Evolutionary conservation across 495 filamentous ascomycete genomes (phyloP).

Genomic region (Cetradonia linearis): DNA sequence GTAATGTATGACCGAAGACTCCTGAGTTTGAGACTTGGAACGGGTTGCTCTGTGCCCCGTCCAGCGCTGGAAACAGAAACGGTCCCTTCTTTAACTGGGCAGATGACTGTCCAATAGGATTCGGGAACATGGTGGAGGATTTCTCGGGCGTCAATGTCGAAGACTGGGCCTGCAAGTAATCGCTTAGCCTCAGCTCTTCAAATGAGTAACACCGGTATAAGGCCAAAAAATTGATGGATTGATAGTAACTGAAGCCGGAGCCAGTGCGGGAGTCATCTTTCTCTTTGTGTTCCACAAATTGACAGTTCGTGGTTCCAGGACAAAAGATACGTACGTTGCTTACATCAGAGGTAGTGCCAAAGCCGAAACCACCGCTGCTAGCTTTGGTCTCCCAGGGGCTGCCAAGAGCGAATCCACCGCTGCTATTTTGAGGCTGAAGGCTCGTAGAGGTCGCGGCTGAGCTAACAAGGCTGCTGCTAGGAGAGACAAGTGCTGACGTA

Average conservation of each 20-base stretch:
- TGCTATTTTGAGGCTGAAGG: too few relatives aligned
- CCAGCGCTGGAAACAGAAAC: neutral
- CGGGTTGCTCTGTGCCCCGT: neutral
- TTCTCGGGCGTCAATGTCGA: neutral
- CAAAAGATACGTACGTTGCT: neutral
- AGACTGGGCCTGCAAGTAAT: conserved; percentile 5
- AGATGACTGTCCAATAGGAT: neutral
- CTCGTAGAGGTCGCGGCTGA: neutral
- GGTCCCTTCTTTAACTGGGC: neutral
- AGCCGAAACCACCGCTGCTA: neutral
- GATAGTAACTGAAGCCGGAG: neutral
- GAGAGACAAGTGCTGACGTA: neutral
- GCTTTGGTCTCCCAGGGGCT: too few relatives aligned
- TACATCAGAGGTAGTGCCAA: neutral
- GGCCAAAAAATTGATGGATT: neutral
- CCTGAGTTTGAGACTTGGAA: neutral
- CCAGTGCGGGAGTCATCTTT: neutral
- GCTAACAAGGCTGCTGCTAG: neutral
- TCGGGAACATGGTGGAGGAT: neutral
- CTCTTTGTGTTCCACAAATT: neutral
- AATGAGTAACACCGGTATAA: conserved; percentile 6
- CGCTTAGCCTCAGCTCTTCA: conserved; percentile 15
- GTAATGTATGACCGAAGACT: neutral
- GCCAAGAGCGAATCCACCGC: too few relatives aligned
- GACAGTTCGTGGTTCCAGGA: neutral